Evolutionary conservation across 192 early-diverging fungal genomes (phyloP).

Genomic region (Podila verticillata): DNA sequence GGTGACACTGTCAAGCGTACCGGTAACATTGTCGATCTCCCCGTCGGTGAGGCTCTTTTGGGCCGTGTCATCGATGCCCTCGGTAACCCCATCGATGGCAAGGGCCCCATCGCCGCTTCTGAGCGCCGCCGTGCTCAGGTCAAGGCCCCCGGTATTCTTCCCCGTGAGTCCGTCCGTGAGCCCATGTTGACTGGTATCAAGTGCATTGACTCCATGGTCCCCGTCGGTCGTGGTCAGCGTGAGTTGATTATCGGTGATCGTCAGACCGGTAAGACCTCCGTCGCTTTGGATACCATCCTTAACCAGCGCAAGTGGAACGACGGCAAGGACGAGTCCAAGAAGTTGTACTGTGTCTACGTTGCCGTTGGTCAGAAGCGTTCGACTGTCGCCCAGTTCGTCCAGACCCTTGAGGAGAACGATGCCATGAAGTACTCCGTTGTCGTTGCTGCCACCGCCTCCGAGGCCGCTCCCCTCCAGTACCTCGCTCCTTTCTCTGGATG

Average conservation of each 20-base stretch:
- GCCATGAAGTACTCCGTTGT: conserved; percentile 98
- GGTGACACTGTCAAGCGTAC: conserved; percentile 99
- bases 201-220: conserved; percentile 99
- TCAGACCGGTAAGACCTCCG: conserved; percentile 99
- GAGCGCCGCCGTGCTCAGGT: conserved; percentile 95
- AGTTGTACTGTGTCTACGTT: conserved; percentile 99
- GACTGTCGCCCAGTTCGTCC: conserved; percentile 98
- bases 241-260: conserved; percentile 99
- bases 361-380: conserved; percentile 99
- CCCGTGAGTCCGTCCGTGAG: conserved; percentile 98
- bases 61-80: conserved; percentile 99
- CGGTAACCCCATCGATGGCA: conserved; percentile 99
- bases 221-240: conserved; percentile 99
- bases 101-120: conserved; percentile 92
- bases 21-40: conserved; percentile 98
- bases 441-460: conserved; percentile 99
- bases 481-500: conserved; percentile 98
- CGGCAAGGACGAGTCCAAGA: conserved; percentile 94
- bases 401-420: conserved; percentile 96
- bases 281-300: conserved; percentile 98
- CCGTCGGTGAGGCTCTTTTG: conserved; percentile 92
- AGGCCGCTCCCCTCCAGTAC: conserved; percentile 98
- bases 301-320: conserved; percentile 99
- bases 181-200: conserved; percentile 99
- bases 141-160: conserved; percentile 99